phyloP scores from a whole-genome alignment of 495 filamentous ascomycete genomes.

The Oidiodendron maius region DNA sequence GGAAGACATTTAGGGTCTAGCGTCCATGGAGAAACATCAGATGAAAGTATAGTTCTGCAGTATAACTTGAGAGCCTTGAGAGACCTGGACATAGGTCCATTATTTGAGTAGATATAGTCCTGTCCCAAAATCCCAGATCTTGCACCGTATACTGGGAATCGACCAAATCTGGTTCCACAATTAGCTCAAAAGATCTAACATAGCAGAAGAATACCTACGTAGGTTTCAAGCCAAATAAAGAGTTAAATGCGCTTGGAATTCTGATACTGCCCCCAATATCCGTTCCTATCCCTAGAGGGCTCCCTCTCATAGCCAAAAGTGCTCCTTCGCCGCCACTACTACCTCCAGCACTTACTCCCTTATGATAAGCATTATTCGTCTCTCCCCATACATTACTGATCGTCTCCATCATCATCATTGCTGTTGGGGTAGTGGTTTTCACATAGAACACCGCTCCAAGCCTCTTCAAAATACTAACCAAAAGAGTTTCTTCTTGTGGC shows the following conservation, averaged over 20 bases:
- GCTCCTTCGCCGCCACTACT: conserved; percentile 62
- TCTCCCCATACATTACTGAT: conserved; percentile 25
- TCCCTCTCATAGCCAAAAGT: conserved; percentile 48
- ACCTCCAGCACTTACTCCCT: conserved; percentile 46
- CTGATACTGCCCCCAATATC: conserved; percentile 70
- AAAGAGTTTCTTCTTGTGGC: conserved; percentile 18
- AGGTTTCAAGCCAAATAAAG: conserved; percentile 53
- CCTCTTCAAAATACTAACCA: conserved; percentile 35
- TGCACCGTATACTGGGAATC: conserved; percentile 22
- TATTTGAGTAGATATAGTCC: conserved; percentile 31
- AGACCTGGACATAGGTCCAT: conserved; percentile 40
- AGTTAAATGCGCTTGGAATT: conserved; percentile 61
- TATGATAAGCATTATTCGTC: conserved; percentile 47
- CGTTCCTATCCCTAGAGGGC: conserved; percentile 54
- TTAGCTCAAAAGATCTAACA: not conserved
- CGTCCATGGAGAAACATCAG: conserved; percentile 31
- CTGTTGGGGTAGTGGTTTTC: conserved; percentile 58
- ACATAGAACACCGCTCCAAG: conserved; percentile 59
- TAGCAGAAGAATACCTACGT: conserved; percentile 21
- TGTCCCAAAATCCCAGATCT: conserved; percentile 23
- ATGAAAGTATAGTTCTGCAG: conserved; percentile 30
- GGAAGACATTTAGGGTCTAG: conserved; percentile 35
- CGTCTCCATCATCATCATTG: conserved; percentile 47
- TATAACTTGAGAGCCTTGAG: conserved; percentile 36
- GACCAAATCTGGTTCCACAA: conserved; percentile 15